phyloP scores from a whole-genome alignment of 768 basidiomycete genomes.

The Mycena metata region DNA sequence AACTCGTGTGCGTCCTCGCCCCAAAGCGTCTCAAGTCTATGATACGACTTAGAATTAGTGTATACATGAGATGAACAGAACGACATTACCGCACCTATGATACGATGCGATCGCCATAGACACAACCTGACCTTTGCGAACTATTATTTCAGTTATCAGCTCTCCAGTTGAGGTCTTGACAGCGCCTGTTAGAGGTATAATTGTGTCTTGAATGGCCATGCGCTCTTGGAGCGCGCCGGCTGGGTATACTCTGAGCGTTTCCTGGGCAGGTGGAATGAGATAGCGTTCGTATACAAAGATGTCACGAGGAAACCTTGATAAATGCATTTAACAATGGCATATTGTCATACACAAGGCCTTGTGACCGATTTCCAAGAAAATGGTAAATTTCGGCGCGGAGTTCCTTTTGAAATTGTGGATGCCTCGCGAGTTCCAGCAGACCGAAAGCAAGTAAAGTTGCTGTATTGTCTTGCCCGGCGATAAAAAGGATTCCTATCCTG shows the following conservation, averaged over 20 bases:
- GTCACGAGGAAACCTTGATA: constrained; percentile 30
- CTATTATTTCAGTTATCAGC: not conserved
- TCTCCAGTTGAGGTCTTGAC: constrained; percentile 19
- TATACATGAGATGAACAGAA: constrained; percentile 11
- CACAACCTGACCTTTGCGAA: constrained; percentile 32
- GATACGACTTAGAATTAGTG: not conserved
- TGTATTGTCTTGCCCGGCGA: constrained; percentile 20
- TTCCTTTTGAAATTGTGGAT: constrained; percentile 24
- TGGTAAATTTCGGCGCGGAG: constrained; percentile 32
- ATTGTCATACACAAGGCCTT: constrained; percentile 6
- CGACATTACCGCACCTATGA: constrained; percentile 17
- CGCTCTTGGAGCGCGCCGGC: constrained; percentile 18
- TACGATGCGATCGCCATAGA: constrained; percentile 19
- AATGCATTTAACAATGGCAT: constrained; percentile 36
- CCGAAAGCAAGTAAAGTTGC: constrained; percentile 19
- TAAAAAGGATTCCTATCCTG: constrained; percentile 5
- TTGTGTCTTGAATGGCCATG: constrained; percentile 16
- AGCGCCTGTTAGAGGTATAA: constrained; percentile 16
- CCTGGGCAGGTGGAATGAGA: constrained; percentile 8
- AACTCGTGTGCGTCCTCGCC: constrained; percentile 26
- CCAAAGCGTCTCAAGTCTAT: constrained; percentile 27
- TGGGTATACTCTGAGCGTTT: constrained; percentile 32
- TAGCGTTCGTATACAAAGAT: not conserved
- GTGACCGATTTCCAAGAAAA: not conserved
- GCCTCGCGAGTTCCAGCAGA: constrained; percentile 24